Evolutionary conservation across 108 stramenopile genomes (phyloP), one percentile per base, ranked within the genome.

Genomic region (Nitzschia putrida): DNA sequence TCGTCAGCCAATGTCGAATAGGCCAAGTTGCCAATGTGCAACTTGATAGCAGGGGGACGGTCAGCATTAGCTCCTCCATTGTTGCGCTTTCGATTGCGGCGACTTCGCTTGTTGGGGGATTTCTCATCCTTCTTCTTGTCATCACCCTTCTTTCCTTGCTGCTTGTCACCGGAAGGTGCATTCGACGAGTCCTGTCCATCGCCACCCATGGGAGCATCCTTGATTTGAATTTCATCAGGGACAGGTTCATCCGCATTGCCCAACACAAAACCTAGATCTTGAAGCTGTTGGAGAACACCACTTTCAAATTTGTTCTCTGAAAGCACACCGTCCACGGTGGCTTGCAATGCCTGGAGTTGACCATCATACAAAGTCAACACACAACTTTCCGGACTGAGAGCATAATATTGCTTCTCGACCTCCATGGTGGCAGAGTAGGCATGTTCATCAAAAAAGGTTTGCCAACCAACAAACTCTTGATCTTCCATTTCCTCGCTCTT

Each of bases 1-100:
- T 88, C 80, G 24, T 81, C 78, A 29, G 87, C 85, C 9, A 74
- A 82, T 34, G 93, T 94, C 43, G 80, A 71, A 64, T 91, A 94
- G 0, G 93, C 82, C 43, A 94, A 71, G 70, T 94, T 94, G 50
- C 93, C 93, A 57, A 94, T 89, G 47, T 94, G 93, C 42, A 94
- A 80, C 78, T 94, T 94, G 47, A 91, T 86, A 12, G 88, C 87
- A 24, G 93, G 85, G 29, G 81, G 85, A 53, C 87, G 79, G 47
- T 83, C 78, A 12, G 58, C 51, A 34, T 21, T 40, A 29, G 4
- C 55, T 9, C 26, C 41, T 21, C 38, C 77, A 68, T 59, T 72
- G 39, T 64, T 83, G 58, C 79, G 81, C 39, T 59, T 72, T 23
- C 53, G 14, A 37, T 85, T 87, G 55, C 80, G 76, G 5, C 81